Evolutionary conservation across 2,329 filamentous ascomycete species (phyloP).

Genomic region (Xylogone sp.): DNA sequence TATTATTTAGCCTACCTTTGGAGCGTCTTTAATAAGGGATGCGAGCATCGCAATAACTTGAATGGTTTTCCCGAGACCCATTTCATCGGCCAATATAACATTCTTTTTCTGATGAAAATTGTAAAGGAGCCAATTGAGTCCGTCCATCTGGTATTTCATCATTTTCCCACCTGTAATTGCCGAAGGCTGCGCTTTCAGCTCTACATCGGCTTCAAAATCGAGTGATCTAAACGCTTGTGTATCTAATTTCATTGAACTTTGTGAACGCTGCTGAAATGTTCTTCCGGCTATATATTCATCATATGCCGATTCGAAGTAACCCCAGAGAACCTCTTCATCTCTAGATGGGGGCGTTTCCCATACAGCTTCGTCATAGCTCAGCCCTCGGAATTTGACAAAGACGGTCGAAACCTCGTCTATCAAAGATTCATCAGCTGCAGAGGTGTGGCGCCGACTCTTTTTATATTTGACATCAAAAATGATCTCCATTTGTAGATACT

Average conservation of each 20-base stretch:
- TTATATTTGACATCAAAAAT: conserved; percentile 77
- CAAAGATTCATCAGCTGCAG: conserved; percentile 65
- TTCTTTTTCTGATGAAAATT: conserved; percentile 82
- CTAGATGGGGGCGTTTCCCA: conserved; percentile 78
- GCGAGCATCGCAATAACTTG: conserved; percentile 84
- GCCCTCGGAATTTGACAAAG: conserved; percentile 86
- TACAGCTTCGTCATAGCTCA: conserved; percentile 85
- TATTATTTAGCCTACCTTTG: conserved; percentile 30
- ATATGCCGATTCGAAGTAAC: conserved; percentile 79
- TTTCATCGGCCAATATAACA: conserved; percentile 92
- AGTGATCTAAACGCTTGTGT: conserved; percentile 62
- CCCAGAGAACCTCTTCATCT: conserved; percentile 64
- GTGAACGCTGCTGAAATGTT: conserved; percentile 58
- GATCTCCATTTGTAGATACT: conserved; percentile 81
- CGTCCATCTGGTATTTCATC: conserved; percentile 92
- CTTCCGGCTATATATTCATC: conserved; percentile 79
- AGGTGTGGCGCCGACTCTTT: conserved; percentile 46
- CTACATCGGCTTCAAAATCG: conserved; percentile 62
- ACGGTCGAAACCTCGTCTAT: conserved; percentile 70
- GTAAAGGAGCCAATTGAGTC: conserved; percentile 91
- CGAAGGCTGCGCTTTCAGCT: conserved; percentile 68
- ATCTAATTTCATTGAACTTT: conserved; percentile 60
- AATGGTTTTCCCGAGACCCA: conserved; percentile 97
- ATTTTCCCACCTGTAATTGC: conserved; percentile 74
- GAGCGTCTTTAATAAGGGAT: conserved; percentile 63